phyloP scores from a whole-genome alignment of 163 green algal genomes.

The Scenedesmus sp. region DNA sequence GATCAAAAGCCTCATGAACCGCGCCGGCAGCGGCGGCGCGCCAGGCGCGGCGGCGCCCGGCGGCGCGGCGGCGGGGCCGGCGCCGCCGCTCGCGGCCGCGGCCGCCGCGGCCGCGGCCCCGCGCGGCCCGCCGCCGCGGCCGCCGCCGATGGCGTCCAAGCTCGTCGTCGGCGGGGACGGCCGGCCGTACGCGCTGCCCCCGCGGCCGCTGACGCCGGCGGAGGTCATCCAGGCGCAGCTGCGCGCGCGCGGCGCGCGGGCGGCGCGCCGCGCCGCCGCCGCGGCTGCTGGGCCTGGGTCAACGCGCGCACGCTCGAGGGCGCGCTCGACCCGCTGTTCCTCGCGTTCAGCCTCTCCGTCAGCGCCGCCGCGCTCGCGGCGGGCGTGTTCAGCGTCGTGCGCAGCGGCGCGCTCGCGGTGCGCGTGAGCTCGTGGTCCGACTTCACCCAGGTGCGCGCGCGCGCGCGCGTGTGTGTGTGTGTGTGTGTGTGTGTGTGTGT shows the following conservation, averaged over 20 bases:
- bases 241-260: neutral
- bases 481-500: neutral
- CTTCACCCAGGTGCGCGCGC: conserved; percentile 35
- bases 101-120: neutral
- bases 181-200: too few relatives aligned
- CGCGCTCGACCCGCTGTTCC: conserved; percentile 36
- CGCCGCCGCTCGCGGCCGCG: conserved; percentile 1
- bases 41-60: neutral
- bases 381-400: conserved; percentile 26
- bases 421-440: conserved; percentile 26
- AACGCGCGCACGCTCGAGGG: conserved; percentile 44
- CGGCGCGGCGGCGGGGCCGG: neutral
- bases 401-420: conserved; percentile 6
- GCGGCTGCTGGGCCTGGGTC: conserved; percentile 46
- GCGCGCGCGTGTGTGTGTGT: too few relatives aligned
- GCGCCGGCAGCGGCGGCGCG: neutral
- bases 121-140: too few relatives aligned
- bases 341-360: conserved; percentile 31
- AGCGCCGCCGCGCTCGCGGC: conserved; percentile 26
- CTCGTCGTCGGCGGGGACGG: too few relatives aligned
- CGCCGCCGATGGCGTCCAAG: too few relatives aligned
- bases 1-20: conserved; percentile 26
- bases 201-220: neutral
- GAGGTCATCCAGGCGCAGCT: conserved; percentile 12
- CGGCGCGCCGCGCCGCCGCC: neutral